These are phyloP conservation scores for Aureobasidium sp. DNA, from an alignment of 2,329 filamentous ascomycete genomes.

Conservation along the genomic window DNA sequence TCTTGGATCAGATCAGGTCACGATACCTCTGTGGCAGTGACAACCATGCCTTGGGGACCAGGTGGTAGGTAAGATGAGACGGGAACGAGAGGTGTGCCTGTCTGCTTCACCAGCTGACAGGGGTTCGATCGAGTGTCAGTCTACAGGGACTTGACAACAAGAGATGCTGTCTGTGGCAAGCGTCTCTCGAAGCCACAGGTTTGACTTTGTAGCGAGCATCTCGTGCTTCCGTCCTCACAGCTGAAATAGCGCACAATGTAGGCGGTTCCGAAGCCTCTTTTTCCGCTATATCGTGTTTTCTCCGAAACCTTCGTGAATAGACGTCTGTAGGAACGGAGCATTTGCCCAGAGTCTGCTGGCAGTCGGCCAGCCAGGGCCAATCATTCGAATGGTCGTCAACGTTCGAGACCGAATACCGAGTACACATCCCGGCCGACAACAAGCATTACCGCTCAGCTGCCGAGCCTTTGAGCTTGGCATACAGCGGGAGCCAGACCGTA, in stretches of 20 bases:
- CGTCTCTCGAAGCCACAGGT: not conserved
- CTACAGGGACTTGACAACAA: not conserved
- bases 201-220: not conserved
- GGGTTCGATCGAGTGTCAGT: not conserved
- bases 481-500: not conserved
- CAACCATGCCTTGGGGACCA: not conserved
- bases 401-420: not conserved
- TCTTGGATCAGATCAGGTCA: not conserved
- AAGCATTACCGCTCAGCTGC: not conserved
- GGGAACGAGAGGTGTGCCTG: not conserved
- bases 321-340: not conserved
- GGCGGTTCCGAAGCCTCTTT: not conserved
- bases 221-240: not conserved
- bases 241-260: not conserved
- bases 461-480: not conserved
- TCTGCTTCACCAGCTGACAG: not conserved
- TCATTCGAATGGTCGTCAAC: not conserved
- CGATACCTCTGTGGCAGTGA: not conserved
- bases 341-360: not conserved
- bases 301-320: not conserved
- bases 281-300: not conserved
- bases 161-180: not conserved
- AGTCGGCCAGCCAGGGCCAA: not conserved
- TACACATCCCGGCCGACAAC: not conserved
- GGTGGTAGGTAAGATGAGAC: not conserved